Base-by-base conservation (phyloP, 345 rosid species). In the Nasturtium officinale region DNA sequence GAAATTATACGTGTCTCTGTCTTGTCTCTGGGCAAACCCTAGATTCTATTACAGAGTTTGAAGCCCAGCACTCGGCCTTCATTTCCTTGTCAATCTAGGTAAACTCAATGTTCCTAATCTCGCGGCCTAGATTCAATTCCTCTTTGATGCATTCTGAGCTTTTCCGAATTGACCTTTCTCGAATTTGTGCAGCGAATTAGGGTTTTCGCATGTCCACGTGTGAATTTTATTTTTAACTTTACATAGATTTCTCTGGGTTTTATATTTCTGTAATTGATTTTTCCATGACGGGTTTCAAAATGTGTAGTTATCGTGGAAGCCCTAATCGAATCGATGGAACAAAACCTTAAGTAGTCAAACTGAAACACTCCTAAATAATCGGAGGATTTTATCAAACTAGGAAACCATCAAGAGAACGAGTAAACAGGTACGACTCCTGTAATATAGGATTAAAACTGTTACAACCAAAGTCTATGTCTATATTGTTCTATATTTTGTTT, bases 1-100 rank as follows among this genome's bases (percentile, higher is more conserved):
- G 12, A 51, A 42, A 75, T 75, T 32, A 30, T n/a, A n/a, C n/a
- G n/a, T n/a, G n/a, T n/a, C n/a, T 5, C 37, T 30, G 6, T 45
- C 23, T 45, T 2, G 1, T 42, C 20, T 12, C 12, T 52, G 46
- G 2, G 29, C 32, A 40, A 75, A 50, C 78, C 78, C 55, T 67
- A 59, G 73, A 66, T n/a, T 67, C 16, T 0, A 50, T 30, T 28
- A 6, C 52, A 32, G 6, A 58, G 35, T 17, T 33, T 21, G 33
- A 46, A 75, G 25, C 64, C 62, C 53, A 52, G 68, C 37, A 61
- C 61, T 21, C 60, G 46, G 20, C 21, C 9, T 26, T 42, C 28
- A 42, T 25, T 58, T 28, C 28, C 7, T 40, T 54, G 10, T n/a
- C 25, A 47, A 50, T 59, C 61, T 21, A 18, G 70, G 71, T 69